These are phyloP conservation scores for Leucaena leucocephala DNA, from an alignment of 306 rosid species.

Conservation along the genomic window DNA sequence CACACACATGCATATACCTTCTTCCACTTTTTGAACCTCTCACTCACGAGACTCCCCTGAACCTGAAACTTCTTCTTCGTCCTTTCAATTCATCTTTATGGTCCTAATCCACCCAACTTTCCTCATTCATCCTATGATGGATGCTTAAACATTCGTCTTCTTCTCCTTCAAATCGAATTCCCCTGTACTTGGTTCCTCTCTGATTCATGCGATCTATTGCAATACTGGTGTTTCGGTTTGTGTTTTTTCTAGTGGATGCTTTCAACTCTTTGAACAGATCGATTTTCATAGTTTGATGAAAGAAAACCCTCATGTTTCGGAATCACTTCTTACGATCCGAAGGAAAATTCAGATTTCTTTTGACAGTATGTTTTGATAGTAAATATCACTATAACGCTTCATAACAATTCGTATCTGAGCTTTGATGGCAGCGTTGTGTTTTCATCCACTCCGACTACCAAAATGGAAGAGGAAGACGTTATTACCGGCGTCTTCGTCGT, in stretches of 20 bases:
- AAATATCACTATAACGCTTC: not conserved
- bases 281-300: slow-evolving; percentile 45
- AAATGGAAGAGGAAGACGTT: slow-evolving; percentile 60
- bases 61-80: slow-evolving; percentile 63
- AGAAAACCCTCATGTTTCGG: slow-evolving; percentile 61
- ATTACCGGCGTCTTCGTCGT: slow-evolving; percentile 43
- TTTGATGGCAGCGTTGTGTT: slow-evolving; percentile 64
- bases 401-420: not conserved
- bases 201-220: not conserved
- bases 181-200: slow-evolving; percentile 28
- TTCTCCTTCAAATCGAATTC: not conserved
- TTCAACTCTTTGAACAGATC: slow-evolving; percentile 45
- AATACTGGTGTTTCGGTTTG: not conserved
- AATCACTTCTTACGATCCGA: slow-evolving; percentile 66
- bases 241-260: not conserved
- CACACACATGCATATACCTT: slow-evolving; percentile 46
- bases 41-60: slow-evolving; percentile 77
- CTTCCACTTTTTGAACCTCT: slow-evolving; percentile 70
- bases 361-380: slow-evolving; percentile 49
- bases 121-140: slow-evolving; percentile 53
- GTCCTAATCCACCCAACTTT: slow-evolving; percentile 60
- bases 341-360: slow-evolving; percentile 44
- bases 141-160: slow-evolving; percentile 24
- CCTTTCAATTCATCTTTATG: slow-evolving; percentile 59
- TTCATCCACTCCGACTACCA: slow-evolving; percentile 53